Percentiles rank a stretch among this genome's conserved stretches.
These are phyloP conservation scores for Porpolomopsis calyptriformis DNA, from an alignment of 768 basidiomycete genomes.

Conservation along the genomic window DNA sequence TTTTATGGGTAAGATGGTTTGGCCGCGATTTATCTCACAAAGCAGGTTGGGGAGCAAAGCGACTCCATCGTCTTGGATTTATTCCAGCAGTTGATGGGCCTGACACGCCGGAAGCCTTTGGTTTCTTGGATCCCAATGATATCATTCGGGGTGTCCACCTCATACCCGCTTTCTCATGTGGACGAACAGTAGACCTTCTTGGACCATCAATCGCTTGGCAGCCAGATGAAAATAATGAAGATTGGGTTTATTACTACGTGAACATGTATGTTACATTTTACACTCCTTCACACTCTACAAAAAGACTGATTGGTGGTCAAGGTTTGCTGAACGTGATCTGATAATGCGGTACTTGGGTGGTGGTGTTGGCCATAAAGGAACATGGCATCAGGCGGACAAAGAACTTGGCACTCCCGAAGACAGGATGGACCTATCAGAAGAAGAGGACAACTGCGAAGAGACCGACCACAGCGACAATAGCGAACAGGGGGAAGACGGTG, in stretches of 20 bases:
- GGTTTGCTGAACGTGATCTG: slow-evolving; percentile 32
- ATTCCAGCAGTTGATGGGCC: neutral
- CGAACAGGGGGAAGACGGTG: neutral
- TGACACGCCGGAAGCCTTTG: neutral
- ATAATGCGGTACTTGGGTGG: slow-evolving; percentile 21
- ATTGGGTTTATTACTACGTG: slow-evolving; percentile 28
- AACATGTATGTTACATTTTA: slow-evolving; percentile 20
- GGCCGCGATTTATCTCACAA: slow-evolving; percentile 16
- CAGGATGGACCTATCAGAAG: no score
- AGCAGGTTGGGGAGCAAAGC: slow-evolving; percentile 17
- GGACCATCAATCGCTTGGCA: slow-evolving; percentile 5
- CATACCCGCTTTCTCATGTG: slow-evolving; percentile 9
- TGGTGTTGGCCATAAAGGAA: slow-evolving; percentile 20
- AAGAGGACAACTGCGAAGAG: neutral
- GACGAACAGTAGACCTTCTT: slow-evolving; percentile 2
- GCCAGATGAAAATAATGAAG: slow-evolving; percentile 4
- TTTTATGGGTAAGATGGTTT: slow-evolving; percentile 35
- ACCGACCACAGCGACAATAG: no score
- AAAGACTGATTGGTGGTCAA: slow-evolving; percentile 6
- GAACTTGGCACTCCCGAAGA: neutral
- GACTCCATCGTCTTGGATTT: slow-evolving; percentile 17
- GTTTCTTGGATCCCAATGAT: slow-evolving; percentile 3
- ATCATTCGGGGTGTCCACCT: slow-evolving; percentile 12
- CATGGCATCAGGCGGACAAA: neutral
- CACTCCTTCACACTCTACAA: neutral